phyloP scores from a whole-genome alignment of 1,284 basidiomycete genomes.

The Lentinula novae-zelandiae region DNA sequence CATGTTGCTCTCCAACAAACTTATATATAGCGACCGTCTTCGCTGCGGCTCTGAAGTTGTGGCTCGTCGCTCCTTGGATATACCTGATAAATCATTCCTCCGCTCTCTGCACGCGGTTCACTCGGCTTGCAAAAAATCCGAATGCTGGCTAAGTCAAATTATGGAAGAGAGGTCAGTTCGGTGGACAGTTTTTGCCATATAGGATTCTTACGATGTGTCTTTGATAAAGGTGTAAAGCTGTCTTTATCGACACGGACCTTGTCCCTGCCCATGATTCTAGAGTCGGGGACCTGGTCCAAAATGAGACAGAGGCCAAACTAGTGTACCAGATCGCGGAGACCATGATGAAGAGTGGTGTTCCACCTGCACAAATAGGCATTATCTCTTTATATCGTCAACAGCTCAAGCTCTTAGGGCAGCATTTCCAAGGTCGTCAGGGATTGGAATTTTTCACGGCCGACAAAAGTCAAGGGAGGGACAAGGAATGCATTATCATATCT shows the following conservation, averaged over 20 bases:
- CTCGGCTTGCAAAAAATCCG: slow-evolving; percentile 26
- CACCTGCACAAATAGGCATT: slow-evolving; percentile 74
- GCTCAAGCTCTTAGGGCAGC: slow-evolving; percentile 75
- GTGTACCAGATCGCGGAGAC: slow-evolving; percentile 64
- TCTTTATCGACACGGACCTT: slow-evolving; percentile 91
- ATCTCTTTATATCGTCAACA: slow-evolving; percentile 95
- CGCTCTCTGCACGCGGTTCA: slow-evolving; percentile 32
- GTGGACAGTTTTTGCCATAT: no score
- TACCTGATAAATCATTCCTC: slow-evolving; percentile 48
- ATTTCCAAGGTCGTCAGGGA: slow-evolving; percentile 46
- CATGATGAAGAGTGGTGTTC: slow-evolving; percentile 64
- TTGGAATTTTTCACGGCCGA: slow-evolving; percentile 95
- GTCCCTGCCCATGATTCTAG: slow-evolving; percentile 76
- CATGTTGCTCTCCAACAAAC: slow-evolving; percentile 88
- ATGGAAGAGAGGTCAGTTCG: slow-evolving; percentile 59
- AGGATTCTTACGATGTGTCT: not conserved
- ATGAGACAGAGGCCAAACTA: slow-evolving; percentile 72
- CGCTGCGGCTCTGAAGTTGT: slow-evolving; percentile 76
- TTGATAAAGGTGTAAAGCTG: slow-evolving; percentile 64
- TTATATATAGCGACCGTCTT: slow-evolving; percentile 83
- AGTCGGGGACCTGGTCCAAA: slow-evolving; percentile 88
- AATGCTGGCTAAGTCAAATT: slow-evolving; percentile 73
- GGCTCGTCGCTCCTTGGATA: slow-evolving; percentile 52
- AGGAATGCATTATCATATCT: slow-evolving; percentile 91
- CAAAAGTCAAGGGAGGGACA: slow-evolving; percentile 94